A percentile compares a stretch with the other conserved stretches of the same genome.
Conservation (phyloP, 202 grass and related monocot species). For the Zizania palustris region DNA sequence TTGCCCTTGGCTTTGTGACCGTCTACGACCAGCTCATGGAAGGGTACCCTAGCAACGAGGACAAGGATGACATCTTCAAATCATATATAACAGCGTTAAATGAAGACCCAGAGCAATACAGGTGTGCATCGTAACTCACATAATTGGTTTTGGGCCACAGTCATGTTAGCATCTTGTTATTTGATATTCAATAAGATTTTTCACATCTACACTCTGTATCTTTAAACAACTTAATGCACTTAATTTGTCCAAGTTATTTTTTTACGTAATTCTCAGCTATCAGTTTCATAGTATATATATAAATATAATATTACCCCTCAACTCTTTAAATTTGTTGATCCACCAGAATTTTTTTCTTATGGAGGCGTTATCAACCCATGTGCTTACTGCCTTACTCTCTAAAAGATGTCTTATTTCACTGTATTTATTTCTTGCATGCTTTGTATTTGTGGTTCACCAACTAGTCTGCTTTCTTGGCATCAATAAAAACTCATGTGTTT, state of each 20-base stretch:
- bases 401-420: constrained; percentile 17
- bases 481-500: constrained; percentile 8
- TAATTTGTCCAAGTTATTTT: constrained; percentile 1
- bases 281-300: constrained; percentile 12
- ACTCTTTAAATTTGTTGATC: constrained; percentile 1
- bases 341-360: neutral
- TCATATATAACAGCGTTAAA: constrained; percentile 84
- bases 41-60: constrained; percentile 77
- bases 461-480: constrained; percentile 18
- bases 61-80: constrained; percentile 76
- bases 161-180: constrained; percentile 22
- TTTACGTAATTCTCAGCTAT: neutral
- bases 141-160: constrained; percentile 1
- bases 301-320: neutral
- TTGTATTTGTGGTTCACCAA: constrained; percentile 15
- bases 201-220: neutral
- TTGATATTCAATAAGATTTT: neutral
- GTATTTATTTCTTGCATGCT: constrained; percentile 13
- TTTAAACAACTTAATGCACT: constrained; percentile 5
- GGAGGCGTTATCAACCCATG: neutral
- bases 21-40: constrained; percentile 98
- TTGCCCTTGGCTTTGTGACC: constrained; percentile 94
- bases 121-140: constrained; percentile 49
- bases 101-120: constrained; percentile 86
- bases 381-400: neutral